Base-by-base conservation (phyloP, 1,139 yeast genomes). In the Hyphopichia wangnamkhiaoensis region DNA sequence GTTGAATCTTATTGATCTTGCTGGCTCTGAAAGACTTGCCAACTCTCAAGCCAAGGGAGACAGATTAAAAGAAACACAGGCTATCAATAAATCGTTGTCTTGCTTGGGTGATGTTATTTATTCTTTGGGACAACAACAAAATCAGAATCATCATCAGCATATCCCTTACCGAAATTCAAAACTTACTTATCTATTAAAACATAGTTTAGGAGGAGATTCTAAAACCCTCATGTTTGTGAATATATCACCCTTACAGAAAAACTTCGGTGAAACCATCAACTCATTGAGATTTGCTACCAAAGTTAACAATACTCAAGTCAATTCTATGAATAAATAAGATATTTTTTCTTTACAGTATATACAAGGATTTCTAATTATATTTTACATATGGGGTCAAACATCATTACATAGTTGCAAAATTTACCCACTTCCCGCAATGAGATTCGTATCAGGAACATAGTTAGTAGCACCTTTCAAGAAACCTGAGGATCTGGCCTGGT, bases 171-270 rank as follows among this genome's bases (percentile, higher is more conserved):
- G 83, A 45, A 77, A 78, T 53, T 76, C 81, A 6, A 76, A 77
- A 59, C 68, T 93, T 50, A 93, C 98, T 0, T 88, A 87, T 55
- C 65, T 91, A 14, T 68, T 93, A 45, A 94, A 90, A 53, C 81
- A 88, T 55, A 89, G 97, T 32, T 68, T 93, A 31, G 82, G 88
- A 2, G 97, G 96, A 0, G 76, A 80, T 42, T 87, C 96, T 1
- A 93, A 91, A 58, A 90, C 97, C 0, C 68, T 93, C 43, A 90
- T 93, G 97, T 85, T 93, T 71, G 97, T 90, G 12, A 91, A 90
- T 52, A 74, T 91, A 5, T 86, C 96, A 2, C 91, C 96, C 4
- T 63, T 76, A 36, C 61, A 59, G 17, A 65, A 65, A 20, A 87
- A 87, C 57, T 72, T 82, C 37, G 79, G 73, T 48, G 98, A 93